Conservation (phyloP, 1,284 basidiomycete genomes). For the Singerocomus inundabilis region DNA sequence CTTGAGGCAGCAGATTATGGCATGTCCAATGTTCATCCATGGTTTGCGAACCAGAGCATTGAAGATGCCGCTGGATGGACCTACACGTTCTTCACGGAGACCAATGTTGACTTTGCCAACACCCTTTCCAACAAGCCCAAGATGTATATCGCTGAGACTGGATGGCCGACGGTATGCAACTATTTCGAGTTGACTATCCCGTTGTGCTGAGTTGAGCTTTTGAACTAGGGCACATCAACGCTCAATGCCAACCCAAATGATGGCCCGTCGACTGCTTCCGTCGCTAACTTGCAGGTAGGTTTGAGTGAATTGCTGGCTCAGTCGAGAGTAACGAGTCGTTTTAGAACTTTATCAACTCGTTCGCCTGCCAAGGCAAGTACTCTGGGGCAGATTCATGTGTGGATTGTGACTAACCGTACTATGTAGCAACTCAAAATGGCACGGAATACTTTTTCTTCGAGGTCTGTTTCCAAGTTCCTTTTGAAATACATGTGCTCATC, state of each 20-base stretch:
- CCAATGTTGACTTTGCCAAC: conserved; percentile 26
- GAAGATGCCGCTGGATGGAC: conserved; percentile 50
- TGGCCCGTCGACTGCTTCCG: conserved; percentile 66
- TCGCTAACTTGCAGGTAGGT: conserved; percentile 64
- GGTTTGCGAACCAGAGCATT: conserved; percentile 76
- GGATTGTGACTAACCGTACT: conserved; percentile 8
- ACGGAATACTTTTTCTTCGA: conserved; percentile 89
- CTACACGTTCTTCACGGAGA: conserved; percentile 31
- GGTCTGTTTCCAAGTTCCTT: conserved; percentile 36
- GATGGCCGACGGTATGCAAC: conserved; percentile 79
- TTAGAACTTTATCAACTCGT: conserved; percentile 77
- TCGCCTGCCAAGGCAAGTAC: conserved; percentile 67
- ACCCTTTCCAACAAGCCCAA: conserved; percentile 32
- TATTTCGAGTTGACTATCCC: neutral
- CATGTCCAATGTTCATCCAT: conserved; percentile 80
- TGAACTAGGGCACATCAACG: conserved; percentile 57
- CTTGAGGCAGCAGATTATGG: conserved; percentile 74
- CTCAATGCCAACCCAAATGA: conserved; percentile 51
- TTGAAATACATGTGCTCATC: conserved; percentile 2
- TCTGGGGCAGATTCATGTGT: neutral
- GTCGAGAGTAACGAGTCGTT: conserved; percentile 6
- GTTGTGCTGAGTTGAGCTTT: conserved; percentile 5
- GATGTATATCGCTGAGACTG: conserved; percentile 51
- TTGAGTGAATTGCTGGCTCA: neutral
- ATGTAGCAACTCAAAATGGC: conserved; percentile 67